Evolutionary conservation across 306 rosid genomes (phyloP).

Genomic region (Lupinus albus): DNA sequence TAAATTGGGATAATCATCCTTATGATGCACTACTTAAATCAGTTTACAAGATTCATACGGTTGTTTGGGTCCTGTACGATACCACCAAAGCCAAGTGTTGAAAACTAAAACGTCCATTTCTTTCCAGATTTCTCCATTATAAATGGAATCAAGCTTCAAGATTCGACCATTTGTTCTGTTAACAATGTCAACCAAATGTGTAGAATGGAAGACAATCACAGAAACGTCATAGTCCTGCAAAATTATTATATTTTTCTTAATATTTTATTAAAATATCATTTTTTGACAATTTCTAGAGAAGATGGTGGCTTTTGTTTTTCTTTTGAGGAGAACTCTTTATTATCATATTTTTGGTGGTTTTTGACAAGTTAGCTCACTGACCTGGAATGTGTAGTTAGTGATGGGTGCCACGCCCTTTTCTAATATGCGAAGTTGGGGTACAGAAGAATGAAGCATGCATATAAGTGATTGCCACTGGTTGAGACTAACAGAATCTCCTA

Average conservation of each 20-base stretch:
- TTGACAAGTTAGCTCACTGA: slow-evolving; percentile 4
- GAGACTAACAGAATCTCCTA: slow-evolving; percentile 69
- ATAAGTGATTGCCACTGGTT: slow-evolving; percentile 65
- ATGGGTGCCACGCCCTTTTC: background rate
- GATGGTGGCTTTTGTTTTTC: background rate
- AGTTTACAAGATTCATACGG: slow-evolving; percentile 50
- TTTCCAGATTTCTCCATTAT: slow-evolving; percentile 62
- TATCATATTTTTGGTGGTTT: background rate
- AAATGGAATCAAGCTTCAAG: slow-evolving; percentile 66
- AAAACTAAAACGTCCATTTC: slow-evolving; percentile 65
- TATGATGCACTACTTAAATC: background rate
- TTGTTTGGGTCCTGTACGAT: slow-evolving; percentile 55
- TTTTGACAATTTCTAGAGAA: background rate
- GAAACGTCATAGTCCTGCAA: slow-evolving; percentile 66
- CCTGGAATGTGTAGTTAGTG: slow-evolving; percentile 47
- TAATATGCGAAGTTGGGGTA: slow-evolving; percentile 48
- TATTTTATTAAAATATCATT: background rate
- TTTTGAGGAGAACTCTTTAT: background rate
- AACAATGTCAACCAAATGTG: slow-evolving; percentile 66
- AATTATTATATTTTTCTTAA: background rate
- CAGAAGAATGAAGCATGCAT: slow-evolving; percentile 61
- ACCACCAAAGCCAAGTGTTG: slow-evolving; percentile 92
- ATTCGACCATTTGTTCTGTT: slow-evolving; percentile 58
- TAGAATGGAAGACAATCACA: slow-evolving; percentile 36
- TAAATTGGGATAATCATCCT: background rate